Conservation (phyloP, 2,329 filamentous ascomycete genomes). For the Calonectria honghensis region DNA sequence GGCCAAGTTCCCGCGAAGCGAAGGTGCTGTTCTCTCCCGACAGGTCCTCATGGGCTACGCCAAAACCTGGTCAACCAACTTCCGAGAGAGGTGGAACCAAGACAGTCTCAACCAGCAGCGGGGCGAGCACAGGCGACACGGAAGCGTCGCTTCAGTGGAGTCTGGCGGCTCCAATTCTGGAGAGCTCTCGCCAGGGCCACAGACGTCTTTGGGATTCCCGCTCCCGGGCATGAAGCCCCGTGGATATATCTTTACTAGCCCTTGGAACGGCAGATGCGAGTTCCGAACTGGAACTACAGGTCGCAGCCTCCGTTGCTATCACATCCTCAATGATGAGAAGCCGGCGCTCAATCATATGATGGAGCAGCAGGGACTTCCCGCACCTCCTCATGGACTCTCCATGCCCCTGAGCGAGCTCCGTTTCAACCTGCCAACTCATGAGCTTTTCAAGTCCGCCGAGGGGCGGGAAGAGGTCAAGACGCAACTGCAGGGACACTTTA, state of each 20-base stretch:
- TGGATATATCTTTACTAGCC: conserved; percentile 87
- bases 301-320: conserved; percentile 83
- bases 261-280: conserved; percentile 91
- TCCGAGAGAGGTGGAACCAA: conserved; percentile 67
- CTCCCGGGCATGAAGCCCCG: conserved; percentile 71
- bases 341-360: conserved; percentile 67
- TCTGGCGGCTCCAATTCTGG: conserved; percentile 59
- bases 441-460: conserved; percentile 65
- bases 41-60: conserved; percentile 76
- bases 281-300: conserved; percentile 88
- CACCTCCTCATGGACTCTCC: conserved; percentile 53
- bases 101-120: conserved; percentile 46
- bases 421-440: conserved; percentile 86
- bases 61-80: conserved; percentile 68
- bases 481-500: conserved; percentile 65
- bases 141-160: conserved; percentile 57
- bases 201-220: conserved; percentile 61
- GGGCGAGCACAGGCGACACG: conserved; percentile 55
- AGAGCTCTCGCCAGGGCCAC: conserved; percentile 54
- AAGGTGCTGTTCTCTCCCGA: conserved; percentile 67
- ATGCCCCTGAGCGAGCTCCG: conserved; percentile 84
- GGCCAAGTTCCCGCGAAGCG: conserved; percentile 43
- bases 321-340: conserved; percentile 74
- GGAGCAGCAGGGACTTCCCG: conserved; percentile 57
- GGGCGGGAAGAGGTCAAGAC: conserved; percentile 58